Conservation (phyloP, 129 eudicot species). For the Tagetes patula region DNA sequence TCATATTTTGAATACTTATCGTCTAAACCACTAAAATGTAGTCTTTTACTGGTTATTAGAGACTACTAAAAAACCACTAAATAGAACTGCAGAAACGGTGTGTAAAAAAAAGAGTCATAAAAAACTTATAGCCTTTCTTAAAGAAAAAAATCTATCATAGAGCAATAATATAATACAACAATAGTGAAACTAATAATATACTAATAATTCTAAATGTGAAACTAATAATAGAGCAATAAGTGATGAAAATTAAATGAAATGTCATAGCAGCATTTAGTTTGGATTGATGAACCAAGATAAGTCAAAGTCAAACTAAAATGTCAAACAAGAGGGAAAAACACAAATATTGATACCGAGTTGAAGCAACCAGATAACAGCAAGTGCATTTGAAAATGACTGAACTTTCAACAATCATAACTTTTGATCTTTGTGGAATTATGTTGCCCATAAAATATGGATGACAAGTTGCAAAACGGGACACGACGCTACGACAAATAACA, state of each 20-base stretch:
- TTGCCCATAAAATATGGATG: background rate
- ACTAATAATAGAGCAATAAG: background rate
- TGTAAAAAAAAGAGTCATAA: too few species aligned
- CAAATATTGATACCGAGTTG: background rate
- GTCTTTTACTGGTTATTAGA: too few species aligned
- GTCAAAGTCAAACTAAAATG: constrained; percentile 9
- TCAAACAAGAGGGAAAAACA: background rate
- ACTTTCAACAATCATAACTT: background rate
- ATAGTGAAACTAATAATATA: background rate
- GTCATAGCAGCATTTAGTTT: background rate
- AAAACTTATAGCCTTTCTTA: too few species aligned
- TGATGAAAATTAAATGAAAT: background rate
- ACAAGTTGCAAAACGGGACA: background rate
- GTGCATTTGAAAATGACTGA: background rate
- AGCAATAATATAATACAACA: too few species aligned
- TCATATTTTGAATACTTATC: too few species aligned
- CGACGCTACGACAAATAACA: background rate
- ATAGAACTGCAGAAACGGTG: too few species aligned
- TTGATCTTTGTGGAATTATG: background rate
- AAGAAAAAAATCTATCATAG: too few species aligned
- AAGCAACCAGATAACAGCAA: background rate
- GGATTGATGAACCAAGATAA: background rate
- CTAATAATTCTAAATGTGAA: background rate
- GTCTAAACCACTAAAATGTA: too few species aligned
- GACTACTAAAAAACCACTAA: too few species aligned